Percentiles rank a stretch among this genome's conserved stretches.
phyloP scores from a whole-genome alignment of 2,329 filamentous ascomycete genomes.

The Calonectria fujianensis region DNA sequence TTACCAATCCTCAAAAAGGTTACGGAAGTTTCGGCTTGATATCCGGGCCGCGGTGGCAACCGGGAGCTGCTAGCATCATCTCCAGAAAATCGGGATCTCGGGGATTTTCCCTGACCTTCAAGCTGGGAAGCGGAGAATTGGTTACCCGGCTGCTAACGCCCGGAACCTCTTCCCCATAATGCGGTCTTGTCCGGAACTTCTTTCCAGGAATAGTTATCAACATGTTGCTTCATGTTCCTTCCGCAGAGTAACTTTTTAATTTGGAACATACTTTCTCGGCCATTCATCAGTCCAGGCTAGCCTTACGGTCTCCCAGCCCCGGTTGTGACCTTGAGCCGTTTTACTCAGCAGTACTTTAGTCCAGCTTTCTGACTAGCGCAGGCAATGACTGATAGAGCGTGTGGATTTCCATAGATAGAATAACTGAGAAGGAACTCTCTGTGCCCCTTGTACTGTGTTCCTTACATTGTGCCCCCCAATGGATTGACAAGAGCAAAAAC shows the following conservation, averaged over 20 bases:
- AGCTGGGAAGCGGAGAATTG: neutral
- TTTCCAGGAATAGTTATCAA: neutral
- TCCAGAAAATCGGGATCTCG: neutral
- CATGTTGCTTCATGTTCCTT: neutral
- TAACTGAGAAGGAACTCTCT: neutral
- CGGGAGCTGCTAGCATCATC: neutral
- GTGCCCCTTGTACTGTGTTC: neutral
- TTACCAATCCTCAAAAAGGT: neutral
- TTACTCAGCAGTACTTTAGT: neutral
- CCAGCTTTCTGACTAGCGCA: neutral
- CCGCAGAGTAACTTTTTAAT: neutral
- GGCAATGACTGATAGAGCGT: neutral
- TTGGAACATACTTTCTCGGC: neutral
- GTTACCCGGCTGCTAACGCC: neutral
- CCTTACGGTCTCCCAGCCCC: neutral
- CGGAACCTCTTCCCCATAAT: neutral
- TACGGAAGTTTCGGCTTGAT: neutral
- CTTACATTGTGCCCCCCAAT: neutral
- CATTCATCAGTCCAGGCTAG: neutral
- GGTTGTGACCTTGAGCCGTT: neutral
- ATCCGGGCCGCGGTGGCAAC: neutral
- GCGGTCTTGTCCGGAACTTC: neutral
- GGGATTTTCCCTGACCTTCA: neutral
- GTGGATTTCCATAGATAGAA: neutral
- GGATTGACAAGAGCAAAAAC: neutral